Evolutionary conservation across 148 eudicot genomes (phyloP).

Genomic region (Silene uniflora): DNA sequence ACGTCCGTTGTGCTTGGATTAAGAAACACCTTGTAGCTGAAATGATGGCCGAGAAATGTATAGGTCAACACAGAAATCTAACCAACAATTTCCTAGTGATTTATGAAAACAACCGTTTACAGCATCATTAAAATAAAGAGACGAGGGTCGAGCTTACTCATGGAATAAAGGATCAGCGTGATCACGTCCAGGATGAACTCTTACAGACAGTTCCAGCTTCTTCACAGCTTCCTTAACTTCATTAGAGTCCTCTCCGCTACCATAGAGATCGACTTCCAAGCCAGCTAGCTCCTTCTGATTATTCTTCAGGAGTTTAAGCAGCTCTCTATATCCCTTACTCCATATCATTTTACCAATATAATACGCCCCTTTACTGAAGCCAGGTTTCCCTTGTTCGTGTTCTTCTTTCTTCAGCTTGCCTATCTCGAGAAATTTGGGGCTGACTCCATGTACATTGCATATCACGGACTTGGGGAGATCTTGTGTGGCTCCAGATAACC

Average conservation of each 20-base stretch:
- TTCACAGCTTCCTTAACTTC: constrained; percentile 65
- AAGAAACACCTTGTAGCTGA: constrained; percentile 85
- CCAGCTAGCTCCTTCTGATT: constrained; percentile 71
- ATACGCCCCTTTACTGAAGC: constrained; percentile 75
- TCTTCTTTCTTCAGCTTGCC: constrained; percentile 79
- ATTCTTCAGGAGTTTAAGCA: constrained; percentile 64
- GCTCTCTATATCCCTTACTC: constrained; percentile 90
- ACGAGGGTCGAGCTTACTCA: constrained; percentile 52
- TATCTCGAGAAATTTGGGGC: constrained; percentile 85
- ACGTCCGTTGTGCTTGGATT: constrained; percentile 99
- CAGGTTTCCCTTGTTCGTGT: constrained; percentile 36
- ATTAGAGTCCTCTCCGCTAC: constrained; percentile 84
- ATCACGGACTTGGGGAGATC: constrained; percentile 81
- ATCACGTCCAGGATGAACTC: constrained; percentile 89
- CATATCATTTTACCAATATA: constrained; percentile 97
- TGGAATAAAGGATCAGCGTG: constrained; percentile 92
- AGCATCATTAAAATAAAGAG: neutral
- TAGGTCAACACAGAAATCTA: neutral
- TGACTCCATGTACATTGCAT: constrained; percentile 98
- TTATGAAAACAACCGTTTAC: too few species aligned
- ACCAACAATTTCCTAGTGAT: neutral
- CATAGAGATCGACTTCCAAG: constrained; percentile 77
- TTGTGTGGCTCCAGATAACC: constrained; percentile 95
- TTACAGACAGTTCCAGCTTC: constrained; percentile 53
- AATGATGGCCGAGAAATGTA: neutral